A percentile compares a stretch with the other conserved stretches of the same genome.
Conservation (phyloP, 768 basidiomycete species). For the Lactarius evosmus region DNA sequence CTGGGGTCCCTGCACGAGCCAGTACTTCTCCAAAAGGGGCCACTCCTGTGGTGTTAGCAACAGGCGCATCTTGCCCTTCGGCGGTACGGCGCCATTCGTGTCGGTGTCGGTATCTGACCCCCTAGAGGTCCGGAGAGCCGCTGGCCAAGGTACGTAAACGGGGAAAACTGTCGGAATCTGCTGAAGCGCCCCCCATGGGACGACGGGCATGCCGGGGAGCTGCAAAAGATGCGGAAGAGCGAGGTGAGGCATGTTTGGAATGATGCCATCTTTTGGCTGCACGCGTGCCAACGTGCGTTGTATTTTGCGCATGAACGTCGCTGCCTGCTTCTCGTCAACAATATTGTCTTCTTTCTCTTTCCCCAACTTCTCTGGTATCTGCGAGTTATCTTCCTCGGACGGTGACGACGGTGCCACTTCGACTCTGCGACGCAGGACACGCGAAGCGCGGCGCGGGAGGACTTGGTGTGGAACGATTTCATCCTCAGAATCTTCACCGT, state of each 20-base stretch:
- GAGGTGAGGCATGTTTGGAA: constrained; percentile 50
- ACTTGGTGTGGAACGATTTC: constrained; percentile 31
- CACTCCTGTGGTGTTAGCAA: constrained; percentile 49
- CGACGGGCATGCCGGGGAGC: constrained; percentile 50
- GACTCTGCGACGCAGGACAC: constrained; percentile 17
- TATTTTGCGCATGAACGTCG: constrained; percentile 64
- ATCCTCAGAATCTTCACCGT: constrained; percentile 60
- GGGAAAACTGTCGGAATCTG: constrained; percentile 79
- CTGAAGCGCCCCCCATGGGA: constrained; percentile 46
- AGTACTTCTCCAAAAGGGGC: constrained; percentile 76
- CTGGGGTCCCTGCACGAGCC: constrained; percentile 48
- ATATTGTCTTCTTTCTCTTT: constrained; percentile 28
- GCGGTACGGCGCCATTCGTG: constrained; percentile 14
- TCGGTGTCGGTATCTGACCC: constrained; percentile 32
- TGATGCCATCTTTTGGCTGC: constrained; percentile 55
- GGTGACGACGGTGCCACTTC: constrained; percentile 11
- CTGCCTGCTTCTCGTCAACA: constrained; percentile 36
- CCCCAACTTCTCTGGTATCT: constrained; percentile 2
- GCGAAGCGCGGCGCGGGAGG: constrained; percentile 14
- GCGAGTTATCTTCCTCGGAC: constrained; percentile 14
- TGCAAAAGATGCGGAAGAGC: constrained; percentile 38
- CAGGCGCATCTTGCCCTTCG: constrained; percentile 36
- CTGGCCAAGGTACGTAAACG: constrained; percentile 66
- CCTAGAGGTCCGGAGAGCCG: constrained; percentile 53
- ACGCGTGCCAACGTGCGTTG: constrained; percentile 66